These are phyloP conservation scores for Tanozyma kutaoensis DNA, from an alignment of 805 yeast genomes.

Conservation along the genomic window DNA sequence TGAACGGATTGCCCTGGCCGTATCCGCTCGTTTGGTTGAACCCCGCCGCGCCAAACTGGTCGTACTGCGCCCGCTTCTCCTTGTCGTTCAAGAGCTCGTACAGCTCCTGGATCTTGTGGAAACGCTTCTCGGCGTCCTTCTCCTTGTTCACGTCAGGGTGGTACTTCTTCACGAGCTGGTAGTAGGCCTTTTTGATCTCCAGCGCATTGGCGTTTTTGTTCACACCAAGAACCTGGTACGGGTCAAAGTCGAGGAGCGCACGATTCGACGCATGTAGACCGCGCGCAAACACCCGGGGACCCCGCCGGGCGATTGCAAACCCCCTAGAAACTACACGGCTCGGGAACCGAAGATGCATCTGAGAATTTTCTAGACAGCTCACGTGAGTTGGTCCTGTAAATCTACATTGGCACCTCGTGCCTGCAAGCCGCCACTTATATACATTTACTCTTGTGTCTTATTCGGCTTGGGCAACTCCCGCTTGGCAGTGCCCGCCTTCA, in stretches of 20 bases:
- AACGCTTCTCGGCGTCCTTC: constrained; percentile 71
- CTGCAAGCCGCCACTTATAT: no score
- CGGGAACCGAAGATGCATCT: no score
- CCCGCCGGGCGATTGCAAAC: no score
- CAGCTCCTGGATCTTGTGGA: constrained; percentile 89
- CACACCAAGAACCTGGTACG: constrained; percentile 77
- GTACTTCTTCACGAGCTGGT: constrained; percentile 80
- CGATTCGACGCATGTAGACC: constrained; percentile 28
- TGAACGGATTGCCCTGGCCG: constrained; percentile 31
- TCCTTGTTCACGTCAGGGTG: constrained; percentile 98
- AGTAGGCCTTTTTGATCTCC: constrained; percentile 92
- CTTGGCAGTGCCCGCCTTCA: constrained; percentile 2
- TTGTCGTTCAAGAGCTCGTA: constrained; percentile 85
- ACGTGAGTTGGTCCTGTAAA: no score
- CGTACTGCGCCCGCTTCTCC: constrained; percentile 76
- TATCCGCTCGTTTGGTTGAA: constrained; percentile 46
- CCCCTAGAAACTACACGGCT: no score
- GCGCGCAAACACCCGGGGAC: no score
- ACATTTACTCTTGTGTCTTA: neutral
- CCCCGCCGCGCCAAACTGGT: constrained; percentile 82
- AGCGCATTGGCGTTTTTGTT: constrained; percentile 53
- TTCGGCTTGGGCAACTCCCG: constrained; percentile 4
- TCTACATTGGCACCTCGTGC: no score
- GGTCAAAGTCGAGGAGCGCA: constrained; percentile 41
- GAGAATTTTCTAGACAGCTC: no score